Evolutionary conservation across 768 basidiomycete genomes (phyloP).

Genomic region (Xanthoconium purpureum): DNA sequence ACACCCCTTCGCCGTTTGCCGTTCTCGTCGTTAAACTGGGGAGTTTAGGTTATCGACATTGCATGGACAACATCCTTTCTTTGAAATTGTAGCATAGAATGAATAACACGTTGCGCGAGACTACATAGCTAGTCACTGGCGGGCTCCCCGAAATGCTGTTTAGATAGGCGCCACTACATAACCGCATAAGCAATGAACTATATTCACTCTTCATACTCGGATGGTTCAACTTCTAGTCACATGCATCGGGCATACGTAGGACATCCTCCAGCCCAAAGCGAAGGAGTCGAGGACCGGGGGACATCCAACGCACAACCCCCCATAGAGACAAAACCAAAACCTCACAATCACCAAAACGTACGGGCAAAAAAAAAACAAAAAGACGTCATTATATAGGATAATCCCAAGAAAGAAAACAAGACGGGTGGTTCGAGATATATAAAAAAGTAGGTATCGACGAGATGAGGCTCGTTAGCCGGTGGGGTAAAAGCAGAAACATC

Average conservation of each 20-base stretch:
- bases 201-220: too few species aligned
- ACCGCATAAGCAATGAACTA: too few species aligned
- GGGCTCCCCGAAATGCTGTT: too few species aligned
- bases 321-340: too few species aligned
- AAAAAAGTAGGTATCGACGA: slow-evolving; percentile 31
- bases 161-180: too few species aligned
- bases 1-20: too few species aligned
- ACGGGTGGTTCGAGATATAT: not conserved
- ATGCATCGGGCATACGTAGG: not conserved
- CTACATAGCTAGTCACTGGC: too few species aligned
- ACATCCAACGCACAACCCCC: too few species aligned
- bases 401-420: slow-evolving; percentile 1
- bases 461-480: slow-evolving; percentile 37
- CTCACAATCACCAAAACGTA: not conserved
- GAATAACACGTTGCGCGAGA: too few species aligned
- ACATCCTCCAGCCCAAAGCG: not conserved
- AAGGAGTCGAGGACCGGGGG: not conserved
- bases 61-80: too few species aligned
- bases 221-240: not conserved
- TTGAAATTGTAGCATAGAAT: too few species aligned
- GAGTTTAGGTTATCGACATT: not conserved
- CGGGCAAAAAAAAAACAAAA: not conserved
- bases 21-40: not conserved
- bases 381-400: not conserved
- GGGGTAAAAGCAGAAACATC: slow-evolving; percentile 21